Base-by-base conservation (phyloP, 805 yeast species). In the Yamadazyma paraphyllophila region DNA sequence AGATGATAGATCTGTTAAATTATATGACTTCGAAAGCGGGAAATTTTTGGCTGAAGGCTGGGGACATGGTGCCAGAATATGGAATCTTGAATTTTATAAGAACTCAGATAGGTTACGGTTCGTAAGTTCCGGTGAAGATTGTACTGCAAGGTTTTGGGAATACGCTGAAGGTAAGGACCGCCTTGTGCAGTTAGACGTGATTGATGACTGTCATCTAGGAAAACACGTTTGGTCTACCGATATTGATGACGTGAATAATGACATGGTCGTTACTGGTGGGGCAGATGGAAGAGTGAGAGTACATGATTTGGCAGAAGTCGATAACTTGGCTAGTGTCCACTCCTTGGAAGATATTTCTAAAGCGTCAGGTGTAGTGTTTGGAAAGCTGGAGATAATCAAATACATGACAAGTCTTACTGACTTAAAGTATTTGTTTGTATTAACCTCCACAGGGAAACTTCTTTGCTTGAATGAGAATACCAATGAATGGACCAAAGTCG, bases 1-100 rank as follows among this genome's bases (percentile, higher is more conserved):
- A 0, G 98, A 94, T 63, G 99, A 92, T 60, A 74, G 99, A 50
- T 87, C 97, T 0, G 81, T 94, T 44, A 84, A 82, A 46, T 60
- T 92, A 5, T 90, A 90, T 83, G 80, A 80, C 54, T 66, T 84
- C 49, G 56, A 57, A 6, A 58, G 77, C 1, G 92, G 95, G 1
- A 55, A 65, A 9, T 64, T 81, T 29, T 54, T 86, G 33, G 85
- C 92, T 1, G 78, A 82, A 24, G 97, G 96, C 0, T 94, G 97
- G 97, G 99, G 98, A 11, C 99, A 94, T 60, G 83, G 86, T 1
- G 92, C 98, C 0, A 78, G 99, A 59, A 91, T 94, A 34, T 94
- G 99, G 99, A 77, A 78, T 36, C 67, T 92, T 37, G 73, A 73
- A 41, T 88, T 88, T 58, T 77, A 69, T 47, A 45, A 49, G n/a